Conservation (phyloP, 2,329 filamentous ascomycete genomes). For the Hirsutella thompsonii region DNA sequence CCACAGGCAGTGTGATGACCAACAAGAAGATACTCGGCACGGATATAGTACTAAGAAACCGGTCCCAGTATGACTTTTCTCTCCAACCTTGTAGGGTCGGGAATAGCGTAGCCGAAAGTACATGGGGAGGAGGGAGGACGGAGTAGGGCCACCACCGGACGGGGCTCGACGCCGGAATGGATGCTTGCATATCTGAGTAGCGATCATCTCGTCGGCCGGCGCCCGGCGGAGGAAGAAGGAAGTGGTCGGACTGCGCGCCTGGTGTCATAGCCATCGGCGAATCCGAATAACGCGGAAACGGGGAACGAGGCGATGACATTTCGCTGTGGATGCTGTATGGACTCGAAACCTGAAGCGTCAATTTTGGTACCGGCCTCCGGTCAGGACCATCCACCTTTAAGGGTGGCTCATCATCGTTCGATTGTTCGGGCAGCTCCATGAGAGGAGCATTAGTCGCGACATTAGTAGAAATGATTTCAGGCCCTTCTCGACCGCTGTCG, state of each 20-base stretch:
- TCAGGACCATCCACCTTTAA: not conserved
- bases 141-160: conserved; percentile 74
- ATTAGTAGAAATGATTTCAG: conserved; percentile 18
- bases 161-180: conserved; percentile 26
- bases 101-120: conserved; percentile 64
- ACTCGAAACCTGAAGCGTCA: conserved; percentile 35
- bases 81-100: conserved; percentile 76
- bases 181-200: conserved; percentile 29
- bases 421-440: conserved; percentile 21
- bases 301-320: conserved; percentile 37
- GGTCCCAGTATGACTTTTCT: conserved; percentile 75
- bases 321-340: conserved; percentile 28
- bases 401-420: conserved; percentile 3
- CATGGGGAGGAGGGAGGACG: conserved; percentile 57
- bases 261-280: conserved; percentile 34
- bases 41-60: conserved; percentile 66
- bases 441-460: conserved; percentile 27
- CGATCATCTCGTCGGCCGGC: conserved; percentile 29
- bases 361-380: conserved; percentile 9
- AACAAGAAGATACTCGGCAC: conserved; percentile 85
- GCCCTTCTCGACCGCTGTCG: conserved; percentile 12
- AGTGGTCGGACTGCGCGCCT: conserved; percentile 34
- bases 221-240: conserved; percentile 34
- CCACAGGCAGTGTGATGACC: conserved; percentile 81
- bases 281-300: conserved; percentile 59